Base-by-base conservation (phyloP, 1,139 yeast genomes). In the Komagataea norvegica region DNA sequence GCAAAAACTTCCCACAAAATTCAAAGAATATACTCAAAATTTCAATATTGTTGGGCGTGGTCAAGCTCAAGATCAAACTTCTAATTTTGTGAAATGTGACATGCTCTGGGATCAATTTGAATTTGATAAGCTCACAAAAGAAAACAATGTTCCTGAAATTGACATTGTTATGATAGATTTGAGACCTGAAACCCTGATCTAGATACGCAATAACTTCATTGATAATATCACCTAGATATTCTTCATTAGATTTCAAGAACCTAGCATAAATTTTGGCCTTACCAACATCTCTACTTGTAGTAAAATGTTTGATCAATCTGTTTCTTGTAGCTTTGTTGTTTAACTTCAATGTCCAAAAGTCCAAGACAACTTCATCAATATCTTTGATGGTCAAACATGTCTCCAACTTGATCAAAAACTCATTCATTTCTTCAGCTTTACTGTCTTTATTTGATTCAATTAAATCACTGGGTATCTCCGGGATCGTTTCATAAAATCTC, bases 261-360 rank as follows among this genome's bases (percentile, higher is more conserved):
- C 94, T 69, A 1, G 84, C 76, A 56, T 75, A 82, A 39, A 57
- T 40, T 41, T 62, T 68, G 20, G 70, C 60, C 42, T 66, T 72
- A 8, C 66, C 62, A 34, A 70, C 56, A 31, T 72, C 73, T 32
- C 63, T 62, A n/a, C 70, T 62, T 31, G 62, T 61, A 2, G 71
- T 63, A 42, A 85, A 72, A 51, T 76, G 77, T 41, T 69, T 72
- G 40, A 77, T 52, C 5, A 88, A 56, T 47, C 87, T 64, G 43
- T 78, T 73, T 34, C 72, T 72, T 1, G 95, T 79, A 0, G 94
- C 89, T 55, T 82, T 85, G 52, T 84, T 85, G 52, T 81, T 75
- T 25, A 86, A 62, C 6, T 65, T 61, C 15, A 60, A 49, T 8
- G 54, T 48, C 65, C 82, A 72, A 55, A 78, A 86, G n/a, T 69